Base-by-base conservation (phyloP, 2,329 filamentous ascomycete species). In the Amauroascus verrucosus region DNA sequence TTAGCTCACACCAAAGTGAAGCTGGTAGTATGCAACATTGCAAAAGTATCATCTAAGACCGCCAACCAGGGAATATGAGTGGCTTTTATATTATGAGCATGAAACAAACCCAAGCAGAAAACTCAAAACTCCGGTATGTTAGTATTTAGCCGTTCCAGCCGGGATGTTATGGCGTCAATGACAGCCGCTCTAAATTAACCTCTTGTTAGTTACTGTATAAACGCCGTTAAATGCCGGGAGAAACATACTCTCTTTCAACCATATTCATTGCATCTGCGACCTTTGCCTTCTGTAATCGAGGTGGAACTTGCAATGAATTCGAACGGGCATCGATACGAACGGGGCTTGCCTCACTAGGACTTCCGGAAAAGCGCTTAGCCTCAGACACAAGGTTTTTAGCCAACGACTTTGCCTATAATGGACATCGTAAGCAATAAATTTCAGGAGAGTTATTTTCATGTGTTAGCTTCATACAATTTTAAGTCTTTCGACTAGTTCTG, bases 231-330 rank as follows among this genome's bases (percentile, higher is more conserved):
- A 30, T 35, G 28, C 26, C n/a, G n/a, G 6, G 33, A 32, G 8
- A 8, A 51, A 65, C 70, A 57, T 54, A 72, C 70, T 76, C 74
- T 67, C 73, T 65, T 55, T 76, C 74, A 45, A 77, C 71, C 72
- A 76, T 71, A 38, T 63, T 67, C 72, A 75, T 75, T 5, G 74
- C 74, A 61, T 76, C 72, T 1, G 66, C 65, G 46, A 76, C 64
- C 62, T 70, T 73, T 33, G 71, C 70, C 35, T 69, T 70, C 56
- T 75, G 73, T 24, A 76, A 59, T 50, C 70, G 65, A 43, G 68
- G 65, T 1, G 72, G 69, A 18, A 75, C 65, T 53, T 61, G 65
- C 4, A 68, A 62, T 6, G 65, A 63, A 28, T 59, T 45, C 18
- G 48, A 24, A 20, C 16, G 20, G 14, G 40, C 26, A 32, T 51